Conservation (phyloP, 345 rosid genomes). For the Gossypium arboreum region DNA sequence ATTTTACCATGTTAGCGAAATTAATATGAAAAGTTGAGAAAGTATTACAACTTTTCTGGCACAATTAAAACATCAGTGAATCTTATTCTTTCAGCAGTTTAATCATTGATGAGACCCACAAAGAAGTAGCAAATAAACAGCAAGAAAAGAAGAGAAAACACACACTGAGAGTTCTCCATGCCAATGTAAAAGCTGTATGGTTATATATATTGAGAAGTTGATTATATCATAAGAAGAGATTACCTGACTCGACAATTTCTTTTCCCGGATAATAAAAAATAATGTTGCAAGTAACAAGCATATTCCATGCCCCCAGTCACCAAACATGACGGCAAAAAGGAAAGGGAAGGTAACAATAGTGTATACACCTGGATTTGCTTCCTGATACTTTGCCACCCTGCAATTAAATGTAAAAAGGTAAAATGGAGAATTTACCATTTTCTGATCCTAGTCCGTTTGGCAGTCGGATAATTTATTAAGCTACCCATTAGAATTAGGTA, state of each 20-base stretch:
- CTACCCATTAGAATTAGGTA: neutral
- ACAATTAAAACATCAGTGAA: neutral
- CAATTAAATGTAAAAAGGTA: slow-evolving; percentile 21
- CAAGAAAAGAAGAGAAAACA: slow-evolving; percentile 10
- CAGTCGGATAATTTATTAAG: neutral
- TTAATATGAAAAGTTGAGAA: too few species aligned
- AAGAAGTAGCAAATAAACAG: neutral
- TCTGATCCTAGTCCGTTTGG: neutral
- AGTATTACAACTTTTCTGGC: neutral
- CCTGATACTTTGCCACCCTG: slow-evolving; percentile 94
- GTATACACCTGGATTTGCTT: slow-evolving; percentile 86
- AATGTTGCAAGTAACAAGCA: slow-evolving; percentile 80
- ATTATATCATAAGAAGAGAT: slow-evolving; percentile 14
- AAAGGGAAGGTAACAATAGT: slow-evolving; percentile 95
- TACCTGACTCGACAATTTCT: slow-evolving; percentile 96
- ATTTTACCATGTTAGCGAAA: neutral
- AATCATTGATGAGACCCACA: neutral
- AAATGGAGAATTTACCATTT: neutral
- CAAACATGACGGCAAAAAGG: slow-evolving; percentile 98
- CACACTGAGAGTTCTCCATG: neutral
- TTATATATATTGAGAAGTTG: neutral
- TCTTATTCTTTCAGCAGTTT: neutral
- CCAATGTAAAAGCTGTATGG: neutral
- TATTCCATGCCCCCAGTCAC: slow-evolving; percentile 99
- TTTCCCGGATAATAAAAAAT: slow-evolving; percentile 61